phyloP scores from a whole-genome alignment of 2,329 filamentous ascomycete species.

The Penicillium hordei region DNA sequence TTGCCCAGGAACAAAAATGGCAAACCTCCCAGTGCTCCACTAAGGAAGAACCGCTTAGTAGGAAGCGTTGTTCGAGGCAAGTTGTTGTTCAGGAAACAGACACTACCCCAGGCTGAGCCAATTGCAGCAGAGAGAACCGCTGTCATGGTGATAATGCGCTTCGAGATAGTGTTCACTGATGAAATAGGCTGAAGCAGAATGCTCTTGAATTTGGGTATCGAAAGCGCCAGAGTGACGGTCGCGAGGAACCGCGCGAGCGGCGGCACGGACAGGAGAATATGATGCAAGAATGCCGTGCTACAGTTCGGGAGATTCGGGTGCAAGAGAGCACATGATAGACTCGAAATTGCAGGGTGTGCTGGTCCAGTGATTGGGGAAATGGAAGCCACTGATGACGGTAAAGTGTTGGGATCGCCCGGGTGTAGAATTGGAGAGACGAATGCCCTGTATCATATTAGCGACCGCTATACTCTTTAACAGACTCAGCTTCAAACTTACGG shows the following conservation, averaged over 20 bases:
- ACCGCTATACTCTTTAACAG: background rate
- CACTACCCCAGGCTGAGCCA: slow-evolving; percentile 80
- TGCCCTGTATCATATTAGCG: slow-evolving; percentile 48
- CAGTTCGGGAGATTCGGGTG: slow-evolving; percentile 89
- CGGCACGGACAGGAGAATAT: slow-evolving; percentile 82
- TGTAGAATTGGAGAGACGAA: slow-evolving; percentile 87
- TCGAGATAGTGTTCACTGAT: slow-evolving; percentile 65
- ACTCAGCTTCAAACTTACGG: slow-evolving; percentile 57
- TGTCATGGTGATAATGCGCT: slow-evolving; percentile 70
- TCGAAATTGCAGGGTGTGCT: slow-evolving; percentile 82
- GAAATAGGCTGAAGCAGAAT: slow-evolving; percentile 69
- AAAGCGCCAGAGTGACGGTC: slow-evolving; percentile 65
- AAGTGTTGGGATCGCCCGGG: slow-evolving; percentile 59
- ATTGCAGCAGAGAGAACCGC: slow-evolving; percentile 80
- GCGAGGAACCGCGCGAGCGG: slow-evolving; percentile 69
- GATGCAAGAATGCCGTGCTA: slow-evolving; percentile 79
- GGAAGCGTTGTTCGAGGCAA: slow-evolving; percentile 73
- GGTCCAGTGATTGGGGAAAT: slow-evolving; percentile 77
- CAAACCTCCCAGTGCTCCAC: slow-evolving; percentile 78
- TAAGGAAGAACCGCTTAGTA: slow-evolving; percentile 84
- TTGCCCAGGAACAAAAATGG: slow-evolving; percentile 69
- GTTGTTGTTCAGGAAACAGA: slow-evolving; percentile 82
- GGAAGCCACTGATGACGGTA: slow-evolving; percentile 64
- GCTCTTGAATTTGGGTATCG: slow-evolving; percentile 65
- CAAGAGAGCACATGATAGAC: slow-evolving; percentile 83